These are phyloP conservation scores for Dryas octopetala DNA, from an alignment of 306 rosid genomes.

Conservation along the genomic window DNA sequence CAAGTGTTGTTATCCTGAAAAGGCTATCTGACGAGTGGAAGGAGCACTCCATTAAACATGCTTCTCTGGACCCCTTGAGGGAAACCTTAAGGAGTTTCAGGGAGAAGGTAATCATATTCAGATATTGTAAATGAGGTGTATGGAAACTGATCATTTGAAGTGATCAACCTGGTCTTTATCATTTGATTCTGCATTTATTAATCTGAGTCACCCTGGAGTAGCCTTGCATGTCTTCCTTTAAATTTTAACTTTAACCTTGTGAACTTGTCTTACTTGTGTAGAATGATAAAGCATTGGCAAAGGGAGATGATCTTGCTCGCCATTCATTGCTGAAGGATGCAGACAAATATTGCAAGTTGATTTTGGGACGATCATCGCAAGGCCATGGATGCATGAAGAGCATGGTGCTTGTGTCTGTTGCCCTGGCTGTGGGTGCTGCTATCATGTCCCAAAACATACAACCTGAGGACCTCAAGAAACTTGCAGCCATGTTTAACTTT, in stretches of 20 bases:
- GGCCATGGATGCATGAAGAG: conserved; percentile 57
- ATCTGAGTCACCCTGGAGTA: too few relatives aligned
- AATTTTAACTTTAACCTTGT: neutral
- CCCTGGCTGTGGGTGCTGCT: conserved; percentile 55
- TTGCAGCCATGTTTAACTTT: conserved; percentile 43
- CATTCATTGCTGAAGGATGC: conserved; percentile 60
- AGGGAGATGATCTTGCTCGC: conserved; percentile 39
- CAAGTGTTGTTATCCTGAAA: conserved; percentile 62
- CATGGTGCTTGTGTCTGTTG: conserved; percentile 49
- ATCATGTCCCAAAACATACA: conserved; percentile 50
- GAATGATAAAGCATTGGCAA: conserved; percentile 62
- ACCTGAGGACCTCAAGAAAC: conserved; percentile 54
- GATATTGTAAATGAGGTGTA: neutral
- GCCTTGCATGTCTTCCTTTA: neutral
- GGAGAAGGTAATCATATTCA: conserved; percentile 51
- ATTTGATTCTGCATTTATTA: neutral
- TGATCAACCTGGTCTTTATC: neutral
- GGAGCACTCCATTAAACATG: conserved; percentile 47
- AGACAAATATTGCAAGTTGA: conserved; percentile 55
- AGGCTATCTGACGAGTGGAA: conserved; percentile 71
- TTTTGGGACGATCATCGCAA: conserved; percentile 49
- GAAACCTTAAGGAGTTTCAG: conserved; percentile 59
- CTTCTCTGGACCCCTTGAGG: conserved; percentile 62
- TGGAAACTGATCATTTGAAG: neutral
- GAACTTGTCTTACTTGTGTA: conserved; percentile 12